Evolutionary conservation across 108 stramenopile genomes (phyloP).

Genomic region (Fragilaria radians): DNA sequence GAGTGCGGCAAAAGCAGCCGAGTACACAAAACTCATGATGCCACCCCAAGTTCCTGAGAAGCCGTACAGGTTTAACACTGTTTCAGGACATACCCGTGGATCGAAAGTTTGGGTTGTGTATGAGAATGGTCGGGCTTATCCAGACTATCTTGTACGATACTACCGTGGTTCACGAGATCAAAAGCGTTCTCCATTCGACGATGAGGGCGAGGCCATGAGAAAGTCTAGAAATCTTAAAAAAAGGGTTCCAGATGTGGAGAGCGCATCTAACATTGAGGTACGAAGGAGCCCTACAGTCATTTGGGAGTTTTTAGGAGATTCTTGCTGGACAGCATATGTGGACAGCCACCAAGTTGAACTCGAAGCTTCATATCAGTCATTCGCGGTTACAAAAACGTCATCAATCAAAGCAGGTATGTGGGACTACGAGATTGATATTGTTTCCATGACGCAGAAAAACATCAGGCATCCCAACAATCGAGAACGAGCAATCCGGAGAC

Average conservation of each 20-base stretch:
- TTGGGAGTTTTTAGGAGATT: not conserved
- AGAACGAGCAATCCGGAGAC: not conserved
- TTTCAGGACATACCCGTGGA: not conserved
- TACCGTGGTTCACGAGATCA: constrained; percentile 1
- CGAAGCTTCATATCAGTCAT: not conserved
- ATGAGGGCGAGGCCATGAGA: not conserved
- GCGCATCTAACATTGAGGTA: not conserved
- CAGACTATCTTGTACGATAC: not conserved
- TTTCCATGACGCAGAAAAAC: not conserved
- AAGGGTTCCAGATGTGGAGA: not conserved
- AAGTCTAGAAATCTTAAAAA: not conserved
- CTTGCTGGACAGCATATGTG: not conserved
- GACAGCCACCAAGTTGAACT: not conserved
- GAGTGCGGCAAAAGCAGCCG: not conserved
- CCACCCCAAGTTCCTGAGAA: not conserved
- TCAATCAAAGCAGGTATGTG: not conserved
- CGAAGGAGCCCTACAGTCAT: not conserved
- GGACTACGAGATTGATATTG: constrained; percentile 3
- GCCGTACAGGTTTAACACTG: constrained; percentile 1
- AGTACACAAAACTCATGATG: not conserved
- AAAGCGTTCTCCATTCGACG: not conserved
- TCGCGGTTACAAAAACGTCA: not conserved
- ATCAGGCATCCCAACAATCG: constrained; percentile 4
- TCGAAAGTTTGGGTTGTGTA: constrained; percentile 4
- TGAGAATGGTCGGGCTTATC: constrained; percentile 11